Evolutionary conservation across 768 basidiomycete genomes (phyloP).

Genomic region (Russula virescens): DNA sequence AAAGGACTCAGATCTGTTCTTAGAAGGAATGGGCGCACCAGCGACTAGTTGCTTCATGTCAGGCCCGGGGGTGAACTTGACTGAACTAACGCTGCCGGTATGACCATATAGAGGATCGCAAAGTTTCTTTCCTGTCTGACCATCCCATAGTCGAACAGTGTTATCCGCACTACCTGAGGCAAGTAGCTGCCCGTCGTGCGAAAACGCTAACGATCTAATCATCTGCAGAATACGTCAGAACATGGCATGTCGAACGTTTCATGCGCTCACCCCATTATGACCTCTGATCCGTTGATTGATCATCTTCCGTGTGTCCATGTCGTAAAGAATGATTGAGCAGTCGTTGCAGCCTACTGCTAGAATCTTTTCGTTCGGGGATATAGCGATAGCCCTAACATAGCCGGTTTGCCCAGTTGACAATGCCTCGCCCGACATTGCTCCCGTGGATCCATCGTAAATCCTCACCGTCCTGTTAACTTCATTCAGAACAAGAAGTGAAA

Average conservation of each 20-base stretch:
- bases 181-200: constrained; percentile 5
- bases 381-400: constrained; percentile 23
- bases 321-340: too few relatives aligned
- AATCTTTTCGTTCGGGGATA: constrained; percentile 27
- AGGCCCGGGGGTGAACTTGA: constrained; percentile 22
- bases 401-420: constrained; percentile 14
- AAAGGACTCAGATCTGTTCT: not conserved
- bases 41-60: constrained; percentile 20
- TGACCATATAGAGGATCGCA: constrained; percentile 15
- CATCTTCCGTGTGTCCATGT: constrained; percentile 2
- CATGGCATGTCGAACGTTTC: not conserved
- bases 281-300: constrained; percentile 6
- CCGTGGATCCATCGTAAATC: constrained; percentile 12
- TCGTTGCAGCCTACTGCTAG: constrained; percentile 23
- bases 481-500: not conserved
- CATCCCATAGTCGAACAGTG: constrained; percentile 15
- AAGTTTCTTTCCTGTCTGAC: constrained; percentile 7
- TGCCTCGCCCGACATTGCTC: constrained; percentile 1
- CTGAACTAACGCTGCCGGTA: constrained; percentile 3
- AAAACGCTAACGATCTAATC: constrained; percentile 9
- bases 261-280: constrained; percentile 8
- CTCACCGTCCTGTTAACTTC: constrained; percentile 12
- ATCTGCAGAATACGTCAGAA: constrained; percentile 2
- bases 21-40: not conserved
- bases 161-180: constrained; percentile 10